Evolutionary conservation across 768 basidiomycete genomes (phyloP).

Genomic region (Termitomyces sp.): DNA sequence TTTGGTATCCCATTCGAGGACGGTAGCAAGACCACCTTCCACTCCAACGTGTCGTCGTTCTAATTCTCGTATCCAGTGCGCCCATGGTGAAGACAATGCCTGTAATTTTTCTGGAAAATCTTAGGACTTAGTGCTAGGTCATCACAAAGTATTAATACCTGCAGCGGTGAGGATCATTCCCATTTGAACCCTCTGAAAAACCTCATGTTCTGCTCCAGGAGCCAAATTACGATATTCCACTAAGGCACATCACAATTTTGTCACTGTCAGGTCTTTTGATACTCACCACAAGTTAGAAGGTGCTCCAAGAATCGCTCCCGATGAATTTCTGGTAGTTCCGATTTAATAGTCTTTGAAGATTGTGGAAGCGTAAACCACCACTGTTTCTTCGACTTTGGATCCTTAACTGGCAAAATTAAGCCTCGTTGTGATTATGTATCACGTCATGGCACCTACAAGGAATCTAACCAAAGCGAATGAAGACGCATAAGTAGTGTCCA

Average conservation of each 20-base stretch:
- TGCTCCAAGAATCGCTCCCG: constrained; percentile 50
- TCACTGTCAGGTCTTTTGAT: neutral
- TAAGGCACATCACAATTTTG: constrained; percentile 19
- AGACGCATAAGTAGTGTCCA: neutral
- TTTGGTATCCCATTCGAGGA: constrained; percentile 58
- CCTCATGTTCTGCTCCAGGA: constrained; percentile 62
- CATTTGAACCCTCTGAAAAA: constrained; percentile 79
- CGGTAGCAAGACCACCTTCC: constrained; percentile 51
- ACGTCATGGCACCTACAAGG: constrained; percentile 15
- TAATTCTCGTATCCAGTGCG: constrained; percentile 59
- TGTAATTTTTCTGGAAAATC: constrained; percentile 63
- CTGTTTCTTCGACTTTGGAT: constrained; percentile 50
- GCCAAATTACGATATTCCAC: constrained; percentile 64
- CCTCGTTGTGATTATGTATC: neutral
- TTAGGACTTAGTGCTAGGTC: neutral
- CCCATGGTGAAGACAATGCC: constrained; percentile 69
- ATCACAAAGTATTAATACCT: constrained; percentile 34
- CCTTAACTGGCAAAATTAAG: constrained; percentile 38
- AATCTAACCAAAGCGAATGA: constrained; percentile 6
- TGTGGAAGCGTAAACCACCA: constrained; percentile 60
- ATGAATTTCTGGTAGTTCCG: constrained; percentile 48
- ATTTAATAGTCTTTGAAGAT: constrained; percentile 33
- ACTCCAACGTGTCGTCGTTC: constrained; percentile 51
- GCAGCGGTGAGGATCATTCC: constrained; percentile 72
- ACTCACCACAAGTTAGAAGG: constrained; percentile 64